Evolutionary conservation across 352 stramenopile genomes (phyloP).

Genomic region (Phytopythium kandeliae): DNA sequence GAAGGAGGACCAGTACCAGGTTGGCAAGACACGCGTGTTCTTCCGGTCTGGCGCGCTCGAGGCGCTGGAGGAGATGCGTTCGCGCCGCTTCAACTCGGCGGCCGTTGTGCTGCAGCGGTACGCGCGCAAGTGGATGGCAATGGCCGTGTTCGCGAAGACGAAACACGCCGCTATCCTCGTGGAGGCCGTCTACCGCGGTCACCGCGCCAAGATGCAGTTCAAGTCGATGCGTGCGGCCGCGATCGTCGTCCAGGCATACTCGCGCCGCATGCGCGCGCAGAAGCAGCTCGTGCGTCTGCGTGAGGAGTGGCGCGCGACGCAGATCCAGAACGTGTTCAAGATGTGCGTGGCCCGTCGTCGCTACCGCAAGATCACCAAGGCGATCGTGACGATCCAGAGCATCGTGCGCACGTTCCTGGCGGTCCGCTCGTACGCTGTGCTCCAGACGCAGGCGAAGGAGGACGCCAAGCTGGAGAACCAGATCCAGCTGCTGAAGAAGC

Average conservation of each 20-base stretch:
- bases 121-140: conserved; percentile 75
- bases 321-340: conserved; percentile 84
- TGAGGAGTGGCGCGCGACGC: conserved; percentile 59
- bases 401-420: conserved; percentile 81
- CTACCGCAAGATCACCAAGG: conserved; percentile 64
- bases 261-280: conserved; percentile 57
- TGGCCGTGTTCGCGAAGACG: conserved; percentile 50
- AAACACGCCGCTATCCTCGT: conserved; percentile 53
- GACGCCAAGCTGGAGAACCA: conserved; percentile 96
- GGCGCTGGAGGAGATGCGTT: conserved; percentile 82
- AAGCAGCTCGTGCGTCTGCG: conserved; percentile 54
- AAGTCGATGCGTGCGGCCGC: conserved; percentile 52
- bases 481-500: conserved; percentile 89
- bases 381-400: conserved; percentile 73
- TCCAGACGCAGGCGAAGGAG: conserved; percentile 88
- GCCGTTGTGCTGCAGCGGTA: conserved; percentile 82
- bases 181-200: conserved; percentile 51
- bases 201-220: conserved; percentile 40
- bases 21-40: conserved; percentile 93
- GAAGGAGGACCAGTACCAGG: conserved; percentile 65
- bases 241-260: conserved; percentile 59
- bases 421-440: conserved; percentile 59
- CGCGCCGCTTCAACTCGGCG: conserved; percentile 68
- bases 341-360: conserved; percentile 62
- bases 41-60: conserved; percentile 92